A percentile compares a stretch with the other conserved stretches of the same genome.
phyloP scores from a whole-genome alignment of 495 filamentous ascomycete genomes.

The Aspergillus nanangensis region DNA sequence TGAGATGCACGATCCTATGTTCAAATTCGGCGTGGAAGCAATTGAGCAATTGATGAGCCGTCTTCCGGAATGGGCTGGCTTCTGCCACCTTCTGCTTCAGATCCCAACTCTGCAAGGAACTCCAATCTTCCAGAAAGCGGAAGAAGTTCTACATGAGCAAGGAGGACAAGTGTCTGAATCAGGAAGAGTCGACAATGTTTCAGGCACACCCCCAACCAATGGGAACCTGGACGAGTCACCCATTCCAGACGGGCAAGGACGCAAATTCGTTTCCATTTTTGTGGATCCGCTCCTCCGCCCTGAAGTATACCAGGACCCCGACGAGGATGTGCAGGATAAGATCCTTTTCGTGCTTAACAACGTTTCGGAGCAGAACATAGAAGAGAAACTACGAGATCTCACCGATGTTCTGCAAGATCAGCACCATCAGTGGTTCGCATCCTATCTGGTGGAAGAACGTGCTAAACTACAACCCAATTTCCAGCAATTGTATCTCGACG shows the following conservation, averaged over 20 bases:
- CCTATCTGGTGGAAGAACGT: slow-evolving; percentile 91
- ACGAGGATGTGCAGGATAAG: slow-evolving; percentile 81
- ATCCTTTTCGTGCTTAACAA: slow-evolving; percentile 97
- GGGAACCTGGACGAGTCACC: slow-evolving; percentile 60
- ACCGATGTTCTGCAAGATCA: slow-evolving; percentile 70
- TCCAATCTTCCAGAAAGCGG: slow-evolving; percentile 73
- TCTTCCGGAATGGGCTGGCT: slow-evolving; percentile 87
- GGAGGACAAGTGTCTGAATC: slow-evolving; percentile 35
- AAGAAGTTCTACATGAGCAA: slow-evolving; percentile 70
- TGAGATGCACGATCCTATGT: slow-evolving; percentile 79
- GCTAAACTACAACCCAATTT: slow-evolving; percentile 96
- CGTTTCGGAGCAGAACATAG: slow-evolving; percentile 81
- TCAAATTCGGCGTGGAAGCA: slow-evolving; percentile 97
- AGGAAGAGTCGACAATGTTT: slow-evolving; percentile 30
- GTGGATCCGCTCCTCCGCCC: slow-evolving; percentile 59
- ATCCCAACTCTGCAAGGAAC: slow-evolving; percentile 80
- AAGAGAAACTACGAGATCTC: slow-evolving; percentile 74
- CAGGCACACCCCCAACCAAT: slow-evolving; percentile 51
- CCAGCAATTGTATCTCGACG: slow-evolving; percentile 84
- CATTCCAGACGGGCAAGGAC: slow-evolving; percentile 43
- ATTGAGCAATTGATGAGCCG: slow-evolving; percentile 79
- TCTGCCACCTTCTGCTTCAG: slow-evolving; percentile 76
- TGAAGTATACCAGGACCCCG: slow-evolving; percentile 70
- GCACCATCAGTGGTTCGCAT: slow-evolving; percentile 94
- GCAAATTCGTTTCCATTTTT: slow-evolving; percentile 69